Evolutionary conservation across 306 rosid species (phyloP).

Genomic region (Vicia sativa): DNA sequence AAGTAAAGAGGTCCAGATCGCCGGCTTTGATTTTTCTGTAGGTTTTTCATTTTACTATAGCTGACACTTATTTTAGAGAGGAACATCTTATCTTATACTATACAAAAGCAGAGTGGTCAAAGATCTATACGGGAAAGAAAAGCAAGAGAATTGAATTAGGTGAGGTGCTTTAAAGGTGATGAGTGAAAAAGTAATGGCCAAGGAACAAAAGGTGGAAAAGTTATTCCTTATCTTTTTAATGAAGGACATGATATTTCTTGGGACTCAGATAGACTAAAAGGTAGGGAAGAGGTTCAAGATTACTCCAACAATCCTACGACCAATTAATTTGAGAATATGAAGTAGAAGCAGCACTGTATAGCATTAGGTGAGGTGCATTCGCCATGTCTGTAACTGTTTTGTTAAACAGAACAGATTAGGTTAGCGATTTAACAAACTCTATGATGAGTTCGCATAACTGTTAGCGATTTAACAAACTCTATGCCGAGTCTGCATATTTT

Average conservation of each 20-base stretch:
- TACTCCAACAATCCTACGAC: background rate
- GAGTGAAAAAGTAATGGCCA: background rate
- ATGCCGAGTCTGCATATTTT: too few relatives aligned
- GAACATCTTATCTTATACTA: background rate
- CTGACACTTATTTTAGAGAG: background rate
- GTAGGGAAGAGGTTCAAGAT: background rate
- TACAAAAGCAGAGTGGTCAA: background rate
- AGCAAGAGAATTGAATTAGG: background rate
- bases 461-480: too few relatives aligned
- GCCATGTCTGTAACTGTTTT: too few relatives aligned
- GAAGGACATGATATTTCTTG: background rate
- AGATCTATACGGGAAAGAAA: background rate
- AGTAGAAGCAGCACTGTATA: background rate
- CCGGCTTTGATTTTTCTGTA: background rate
- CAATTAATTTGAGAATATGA: background rate
- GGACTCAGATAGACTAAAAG: background rate
- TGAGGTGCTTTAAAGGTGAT: background rate
- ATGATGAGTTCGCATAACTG: too few relatives aligned
- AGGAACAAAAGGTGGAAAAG: conserved; percentile 1
- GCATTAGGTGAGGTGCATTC: background rate
- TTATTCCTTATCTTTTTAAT: background rate
- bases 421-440: too few relatives aligned
- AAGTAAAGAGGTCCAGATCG: background rate
- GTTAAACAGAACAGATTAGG: too few relatives aligned
- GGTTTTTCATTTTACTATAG: conserved; percentile 4